phyloP scores from a whole-genome alignment of 169 alveolate genomes.

The Besnoitia besnoiti region DNA sequence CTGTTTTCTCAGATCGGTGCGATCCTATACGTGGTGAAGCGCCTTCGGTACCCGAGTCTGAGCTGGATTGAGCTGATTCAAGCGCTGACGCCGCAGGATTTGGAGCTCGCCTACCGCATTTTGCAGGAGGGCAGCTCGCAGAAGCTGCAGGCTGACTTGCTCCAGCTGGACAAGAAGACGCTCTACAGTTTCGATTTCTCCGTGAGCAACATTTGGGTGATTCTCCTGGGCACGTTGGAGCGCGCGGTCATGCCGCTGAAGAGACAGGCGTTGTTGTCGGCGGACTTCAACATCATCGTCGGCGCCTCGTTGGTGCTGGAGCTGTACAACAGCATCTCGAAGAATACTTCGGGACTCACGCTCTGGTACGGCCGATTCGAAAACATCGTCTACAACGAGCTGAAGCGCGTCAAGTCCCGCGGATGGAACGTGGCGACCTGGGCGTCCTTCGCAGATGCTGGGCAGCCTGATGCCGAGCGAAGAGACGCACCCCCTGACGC shows the following conservation, averaged over 20 bases:
- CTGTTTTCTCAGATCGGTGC: neutral
- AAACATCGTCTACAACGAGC: neutral
- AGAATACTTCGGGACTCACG: conserved; percentile 1
- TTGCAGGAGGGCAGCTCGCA: neutral
- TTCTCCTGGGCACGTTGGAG: conserved; percentile 12
- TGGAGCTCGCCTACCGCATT: neutral
- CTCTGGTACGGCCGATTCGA: conserved; percentile 9
- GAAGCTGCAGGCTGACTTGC: neutral
- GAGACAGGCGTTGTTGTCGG: conserved; percentile 12
- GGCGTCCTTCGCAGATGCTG: neutral
- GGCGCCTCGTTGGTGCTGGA: conserved; percentile 2
- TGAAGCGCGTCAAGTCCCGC: neutral
- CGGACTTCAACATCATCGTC: conserved; percentile 10
- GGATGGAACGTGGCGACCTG: neutral
- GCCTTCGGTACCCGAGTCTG: neutral
- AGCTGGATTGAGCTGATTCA: neutral
- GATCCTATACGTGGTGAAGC: neutral
- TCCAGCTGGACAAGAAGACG: neutral
- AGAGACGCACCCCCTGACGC: no score
- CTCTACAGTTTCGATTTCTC: neutral
- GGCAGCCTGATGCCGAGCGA: neutral
- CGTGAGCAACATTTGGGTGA: neutral
- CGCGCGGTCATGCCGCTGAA: neutral
- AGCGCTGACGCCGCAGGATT: neutral
- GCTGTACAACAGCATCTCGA: neutral